Base-by-base conservation (phyloP, 805 yeast species). In the Metschnikowia amazonensis region DNA sequence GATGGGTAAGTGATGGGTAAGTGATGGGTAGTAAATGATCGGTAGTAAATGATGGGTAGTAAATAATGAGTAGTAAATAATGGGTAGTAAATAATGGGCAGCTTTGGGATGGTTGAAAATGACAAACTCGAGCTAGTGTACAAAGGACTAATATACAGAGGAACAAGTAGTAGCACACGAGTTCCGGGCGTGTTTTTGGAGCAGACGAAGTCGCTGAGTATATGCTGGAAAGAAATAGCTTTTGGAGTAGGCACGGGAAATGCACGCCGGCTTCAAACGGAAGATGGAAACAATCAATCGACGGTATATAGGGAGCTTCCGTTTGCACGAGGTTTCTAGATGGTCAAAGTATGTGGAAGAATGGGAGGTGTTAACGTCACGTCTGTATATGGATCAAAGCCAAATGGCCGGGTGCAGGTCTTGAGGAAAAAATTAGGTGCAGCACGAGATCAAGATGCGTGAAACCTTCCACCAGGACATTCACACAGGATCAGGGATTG, bases 131-230 rank as follows among this genome's bases (percentile, higher is more conserved):
- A 40, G 36, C 42, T 50, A 50, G 44, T 45, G 48, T 50, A 50
- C 54, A 50, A 42, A 31, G 44, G 28, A n/a, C 42, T 51, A 51
- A 51, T 51, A 46, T 51, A 51, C 55, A 51, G 34, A 40, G 42
- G 40, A 25, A 29, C 21, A 13, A 21, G 20, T 11, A n/a, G 13
- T 13, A 17, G 28, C 7, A 28, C n/a, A n/a, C n/a, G 37, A 14
- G 20, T n/a, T 24, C 24, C 24, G 20, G 33, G 33, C 6, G 33
- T 21, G 37, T 3, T 24, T 24, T 24, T 23, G 25, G 21, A 4
- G 16, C 10, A 21, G 24, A 21, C 30, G 38, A 36, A 30, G 14
- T 28, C 31, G 31, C 31, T 28, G 31, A 28, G 8, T 28, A 28
- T 13, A 36, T 36, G 38, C 29, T 36, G 23, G 9, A 30, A 14